Percentiles rank a stretch among this genome's conserved stretches.
These are phyloP conservation scores for Astrocystis sublimbata DNA, from an alignment of 495 filamentous ascomycete species.

Conservation along the genomic window DNA sequence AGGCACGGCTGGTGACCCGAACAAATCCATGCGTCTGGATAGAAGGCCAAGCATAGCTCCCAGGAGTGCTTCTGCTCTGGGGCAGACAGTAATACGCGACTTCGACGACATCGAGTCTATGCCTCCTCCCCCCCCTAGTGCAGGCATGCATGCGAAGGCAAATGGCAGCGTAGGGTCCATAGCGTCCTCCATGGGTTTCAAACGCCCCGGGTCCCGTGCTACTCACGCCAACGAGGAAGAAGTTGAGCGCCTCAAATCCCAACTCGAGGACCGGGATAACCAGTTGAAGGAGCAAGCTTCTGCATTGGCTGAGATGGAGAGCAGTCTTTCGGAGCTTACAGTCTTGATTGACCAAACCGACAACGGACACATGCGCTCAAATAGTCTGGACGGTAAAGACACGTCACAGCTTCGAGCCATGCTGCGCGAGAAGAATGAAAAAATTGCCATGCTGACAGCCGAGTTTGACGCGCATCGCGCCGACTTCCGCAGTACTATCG, in stretches of 20 bases:
- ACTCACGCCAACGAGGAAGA: slow-evolving; percentile 60
- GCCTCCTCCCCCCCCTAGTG: slow-evolving; percentile 37
- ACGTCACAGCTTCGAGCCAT: slow-evolving; percentile 73
- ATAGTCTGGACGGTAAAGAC: slow-evolving; percentile 76
- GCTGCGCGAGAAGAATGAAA: slow-evolving; percentile 94
- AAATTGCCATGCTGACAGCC: slow-evolving; percentile 84
- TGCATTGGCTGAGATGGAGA: slow-evolving; percentile 83
- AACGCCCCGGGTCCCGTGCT: slow-evolving; percentile 52
- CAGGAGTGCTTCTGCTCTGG: slow-evolving; percentile 55
- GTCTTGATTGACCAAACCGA: slow-evolving; percentile 60
- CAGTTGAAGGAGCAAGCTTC: slow-evolving; percentile 85
- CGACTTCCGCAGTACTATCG: slow-evolving; percentile 94
- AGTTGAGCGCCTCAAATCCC: slow-evolving; percentile 60
- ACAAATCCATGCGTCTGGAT: slow-evolving; percentile 49
- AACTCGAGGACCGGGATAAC: slow-evolving; percentile 81
- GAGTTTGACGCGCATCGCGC: slow-evolving; percentile 96
- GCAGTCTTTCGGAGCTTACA: slow-evolving; percentile 72
- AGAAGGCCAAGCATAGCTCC: slow-evolving; percentile 54
- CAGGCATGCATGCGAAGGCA: slow-evolving; percentile 51
- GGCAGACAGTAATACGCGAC: slow-evolving; percentile 40
- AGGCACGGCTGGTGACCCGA: slow-evolving; percentile 58
- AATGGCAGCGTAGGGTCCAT: slow-evolving; percentile 50
- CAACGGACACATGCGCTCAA: slow-evolving; percentile 38
- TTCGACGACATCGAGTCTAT: slow-evolving; percentile 60
- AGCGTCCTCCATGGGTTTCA: slow-evolving; percentile 47